These are phyloP conservation scores for Elsinoe batatas DNA, from an alignment of 2,329 filamentous ascomycete species.

Conservation along the genomic window DNA sequence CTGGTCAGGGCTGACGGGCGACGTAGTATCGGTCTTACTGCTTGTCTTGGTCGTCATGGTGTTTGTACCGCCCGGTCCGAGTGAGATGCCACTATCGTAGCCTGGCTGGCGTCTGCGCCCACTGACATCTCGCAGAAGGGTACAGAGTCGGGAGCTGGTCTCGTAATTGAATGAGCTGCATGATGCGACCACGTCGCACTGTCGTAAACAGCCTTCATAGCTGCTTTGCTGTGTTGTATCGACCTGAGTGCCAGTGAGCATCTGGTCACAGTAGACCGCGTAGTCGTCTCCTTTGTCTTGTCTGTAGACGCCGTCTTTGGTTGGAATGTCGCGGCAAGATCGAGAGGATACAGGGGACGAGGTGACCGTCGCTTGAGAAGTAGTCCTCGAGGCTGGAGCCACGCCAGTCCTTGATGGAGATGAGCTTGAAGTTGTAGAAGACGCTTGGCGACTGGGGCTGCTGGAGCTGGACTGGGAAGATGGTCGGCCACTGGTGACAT, in stretches of 20 bases:
- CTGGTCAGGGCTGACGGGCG: not conserved
- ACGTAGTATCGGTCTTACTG: not conserved
- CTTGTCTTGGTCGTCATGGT: not conserved
- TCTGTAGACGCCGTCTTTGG: slow-evolving; percentile 3
- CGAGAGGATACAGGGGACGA: not conserved
- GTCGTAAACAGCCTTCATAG: slow-evolving; percentile 14
- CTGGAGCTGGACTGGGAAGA: not conserved
- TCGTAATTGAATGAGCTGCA: slow-evolving; percentile 1
- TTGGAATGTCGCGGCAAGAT: slow-evolving; percentile 9
- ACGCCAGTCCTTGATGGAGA: not conserved
- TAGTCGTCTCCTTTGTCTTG: slow-evolving; percentile 11
- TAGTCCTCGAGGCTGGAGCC: not conserved
- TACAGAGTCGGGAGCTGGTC: not conserved
- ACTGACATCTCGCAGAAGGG: slow-evolving; percentile 1
- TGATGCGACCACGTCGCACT: slow-evolving; percentile 10
- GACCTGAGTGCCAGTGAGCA: not conserved
- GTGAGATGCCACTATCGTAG: not conserved
- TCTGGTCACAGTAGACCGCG: slow-evolving; percentile 8
- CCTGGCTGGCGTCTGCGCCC: not conserved
- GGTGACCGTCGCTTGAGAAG: not conserved
- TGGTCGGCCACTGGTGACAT: not conserved
- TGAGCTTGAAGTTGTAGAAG: slow-evolving; percentile 6
- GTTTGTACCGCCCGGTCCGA: not conserved
- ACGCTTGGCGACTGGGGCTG: not conserved
- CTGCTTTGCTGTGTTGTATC: slow-evolving; percentile 6